Conservation (phyloP, 768 basidiomycete genomes). For the Lactarius deliciosus region DNA sequence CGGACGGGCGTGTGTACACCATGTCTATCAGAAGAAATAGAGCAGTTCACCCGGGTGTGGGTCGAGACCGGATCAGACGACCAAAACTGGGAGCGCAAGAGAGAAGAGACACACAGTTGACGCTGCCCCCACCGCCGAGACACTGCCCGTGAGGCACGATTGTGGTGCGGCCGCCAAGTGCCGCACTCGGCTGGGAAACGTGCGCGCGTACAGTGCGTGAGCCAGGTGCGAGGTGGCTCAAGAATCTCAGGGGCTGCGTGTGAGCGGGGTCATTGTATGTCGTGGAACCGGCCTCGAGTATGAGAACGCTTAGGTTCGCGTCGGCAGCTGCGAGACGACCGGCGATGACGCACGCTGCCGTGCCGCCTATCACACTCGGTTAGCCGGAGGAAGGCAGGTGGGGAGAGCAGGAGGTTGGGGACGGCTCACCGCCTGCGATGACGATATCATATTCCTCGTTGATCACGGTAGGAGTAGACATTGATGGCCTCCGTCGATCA, state of each 20-base stretch:
- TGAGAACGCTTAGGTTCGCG: constrained; percentile 53
- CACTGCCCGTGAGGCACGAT: constrained; percentile 48
- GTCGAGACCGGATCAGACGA: background rate
- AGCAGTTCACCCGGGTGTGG: background rate
- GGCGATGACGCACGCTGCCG: constrained; percentile 54
- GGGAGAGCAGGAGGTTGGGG: background rate
- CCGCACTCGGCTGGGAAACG: constrained; percentile 40
- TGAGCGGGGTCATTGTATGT: constrained; percentile 47
- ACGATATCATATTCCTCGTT: constrained; percentile 47
- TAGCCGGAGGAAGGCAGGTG: background rate
- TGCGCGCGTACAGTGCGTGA: constrained; percentile 47
- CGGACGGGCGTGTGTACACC: constrained; percentile 56
- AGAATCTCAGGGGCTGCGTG: constrained; percentile 54
- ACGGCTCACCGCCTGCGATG: constrained; percentile 52
- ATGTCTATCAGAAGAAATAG: constrained; percentile 32
- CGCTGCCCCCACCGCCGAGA: constrained; percentile 60
- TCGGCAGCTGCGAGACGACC: constrained; percentile 54
- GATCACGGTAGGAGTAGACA: constrained; percentile 8
- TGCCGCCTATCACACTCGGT: constrained; percentile 41
- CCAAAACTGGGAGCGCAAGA: background rate
- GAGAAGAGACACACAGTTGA: constrained; percentile 47
- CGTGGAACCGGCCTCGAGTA: constrained; percentile 59
- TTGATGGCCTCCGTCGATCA: background rate
- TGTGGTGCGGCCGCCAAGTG: constrained; percentile 44
- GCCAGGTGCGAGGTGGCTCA: constrained; percentile 41